These are phyloP conservation scores for Eragrostis curvula DNA, from an alignment of 176 grass and related monocot genomes.

Conservation along the genomic window DNA sequence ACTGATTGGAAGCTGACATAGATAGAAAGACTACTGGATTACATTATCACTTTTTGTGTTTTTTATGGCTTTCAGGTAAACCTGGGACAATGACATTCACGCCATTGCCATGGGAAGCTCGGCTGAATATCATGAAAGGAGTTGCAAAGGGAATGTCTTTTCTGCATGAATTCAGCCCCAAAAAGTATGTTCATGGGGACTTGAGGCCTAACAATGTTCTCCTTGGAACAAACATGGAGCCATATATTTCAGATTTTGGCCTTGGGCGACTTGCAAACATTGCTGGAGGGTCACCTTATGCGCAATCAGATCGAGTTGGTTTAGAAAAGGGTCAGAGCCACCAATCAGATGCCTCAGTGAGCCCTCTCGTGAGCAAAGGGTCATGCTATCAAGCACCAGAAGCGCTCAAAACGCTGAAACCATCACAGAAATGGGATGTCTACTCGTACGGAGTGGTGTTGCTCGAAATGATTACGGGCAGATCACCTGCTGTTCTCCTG, in stretches of 20 bases:
- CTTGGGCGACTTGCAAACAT: slow-evolving; percentile 86
- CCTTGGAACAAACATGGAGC: slow-evolving; percentile 67
- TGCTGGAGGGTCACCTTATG: slow-evolving; percentile 73
- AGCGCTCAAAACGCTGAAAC: slow-evolving; percentile 78
- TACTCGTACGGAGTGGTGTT: slow-evolving; percentile 90
- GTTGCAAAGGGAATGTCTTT: slow-evolving; percentile 73
- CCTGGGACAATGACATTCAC: slow-evolving; percentile 54
- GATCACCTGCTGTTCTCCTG: slow-evolving; percentile 58
- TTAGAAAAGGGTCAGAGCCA: slow-evolving; percentile 56
- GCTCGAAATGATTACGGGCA: slow-evolving; percentile 82
- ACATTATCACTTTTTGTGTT: not conserved
- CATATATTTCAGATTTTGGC: slow-evolving; percentile 90
- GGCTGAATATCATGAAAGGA: slow-evolving; percentile 87
- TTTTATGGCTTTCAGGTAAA: slow-evolving; percentile 60
- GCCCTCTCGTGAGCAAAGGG: slow-evolving; percentile 66
- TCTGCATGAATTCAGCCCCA: slow-evolving; percentile 91
- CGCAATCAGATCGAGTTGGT: slow-evolving; percentile 55
- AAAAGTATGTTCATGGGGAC: slow-evolving; percentile 96
- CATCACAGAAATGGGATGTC: slow-evolving; percentile 98
- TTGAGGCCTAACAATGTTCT: slow-evolving; percentile 90
- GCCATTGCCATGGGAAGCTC: slow-evolving; percentile 69
- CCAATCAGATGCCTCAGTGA: slow-evolving; percentile 63
- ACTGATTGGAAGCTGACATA: not conserved
- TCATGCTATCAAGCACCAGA: slow-evolving; percentile 89
- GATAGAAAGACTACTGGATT: not conserved